Base-by-base conservation (phyloP, 805 yeast genomes). In the Jamesozyma rosinii region DNA sequence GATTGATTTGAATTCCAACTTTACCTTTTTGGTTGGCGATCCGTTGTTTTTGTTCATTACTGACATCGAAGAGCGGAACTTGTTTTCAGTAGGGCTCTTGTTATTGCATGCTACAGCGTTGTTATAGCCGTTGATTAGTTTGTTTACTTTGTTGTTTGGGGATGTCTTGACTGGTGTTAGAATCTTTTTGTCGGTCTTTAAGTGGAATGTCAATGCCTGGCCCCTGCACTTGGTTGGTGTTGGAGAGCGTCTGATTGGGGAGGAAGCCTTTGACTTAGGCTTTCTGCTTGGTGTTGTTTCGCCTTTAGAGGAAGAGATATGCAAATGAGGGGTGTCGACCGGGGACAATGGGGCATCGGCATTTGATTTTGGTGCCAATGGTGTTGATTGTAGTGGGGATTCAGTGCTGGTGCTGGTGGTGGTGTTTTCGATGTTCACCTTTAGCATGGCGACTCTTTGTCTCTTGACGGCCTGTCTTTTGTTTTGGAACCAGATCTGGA, bases 401-500 rank as follows among this genome's bases (percentile, higher is more conserved):
- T 19, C 13, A 8, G 22, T 35, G 14, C 6, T 19, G 15, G 35
- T 5, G 3, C 4, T 18, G 18, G 5, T 37, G 15, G 33, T 11
- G 34, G 35, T 24, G 15, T 17, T 27, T 24, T 24, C 29, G 17
- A 27, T 9, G 10, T 33, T 21, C 19, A 17, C 9, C 29, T 36
- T 33, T 3, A 24, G 5, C n/a, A 40, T 6, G 10, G 55, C 49
- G 15, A 48, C 57, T 36, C 61, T 68, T 45, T 66, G 71, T 53
- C 80, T 77, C 55, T 88, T 75, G 49, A 82, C 65, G 31, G 89
- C 74, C 65, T 90, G 97, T 63, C 98, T 77, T 63, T 80, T 84
- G 65, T 92, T 92, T 67, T 92, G 98, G 67, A 92, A 92, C 98
- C 98, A 92, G 49, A 90, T 87, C 67, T 92, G 98, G 30, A 92